Evolutionary conservation across 441 rosid species (phyloP).

Genomic region (Adansonia madagascariensis): DNA sequence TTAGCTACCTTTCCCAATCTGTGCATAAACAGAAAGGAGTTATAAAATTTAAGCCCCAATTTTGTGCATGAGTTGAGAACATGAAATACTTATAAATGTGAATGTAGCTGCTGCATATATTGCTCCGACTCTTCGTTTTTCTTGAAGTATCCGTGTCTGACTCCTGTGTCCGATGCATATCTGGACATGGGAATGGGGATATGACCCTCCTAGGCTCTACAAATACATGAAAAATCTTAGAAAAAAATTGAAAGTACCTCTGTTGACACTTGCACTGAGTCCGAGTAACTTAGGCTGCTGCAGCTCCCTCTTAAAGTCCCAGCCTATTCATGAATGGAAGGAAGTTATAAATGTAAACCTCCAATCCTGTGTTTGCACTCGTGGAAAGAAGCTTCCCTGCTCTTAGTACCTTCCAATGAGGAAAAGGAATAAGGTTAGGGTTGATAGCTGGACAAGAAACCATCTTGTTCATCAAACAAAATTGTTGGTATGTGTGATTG

Average conservation of each 20-base stretch:
- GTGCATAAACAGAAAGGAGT: neutral
- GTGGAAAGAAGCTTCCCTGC: constrained; percentile 6
- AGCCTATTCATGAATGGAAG: neutral
- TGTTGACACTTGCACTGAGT: too few relatives aligned
- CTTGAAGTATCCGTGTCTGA: too few relatives aligned
- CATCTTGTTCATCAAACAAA: neutral
- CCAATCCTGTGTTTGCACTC: neutral
- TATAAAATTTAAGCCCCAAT: neutral
- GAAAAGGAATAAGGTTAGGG: neutral
- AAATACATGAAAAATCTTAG: too few relatives aligned
- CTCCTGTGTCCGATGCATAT: too few relatives aligned
- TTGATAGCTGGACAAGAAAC: neutral
- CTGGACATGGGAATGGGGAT: too few relatives aligned
- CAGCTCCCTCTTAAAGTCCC: neutral
- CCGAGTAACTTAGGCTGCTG: neutral
- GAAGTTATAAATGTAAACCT: constrained; percentile 14
- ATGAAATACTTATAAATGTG: neutral
- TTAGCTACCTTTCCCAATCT: neutral
- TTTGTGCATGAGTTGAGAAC: constrained; percentile 9
- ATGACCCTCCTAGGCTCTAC: too few relatives aligned
- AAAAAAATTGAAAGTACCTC: too few relatives aligned
- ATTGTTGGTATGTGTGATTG: neutral
- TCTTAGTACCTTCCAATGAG: neutral
- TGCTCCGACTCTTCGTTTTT: too few relatives aligned
- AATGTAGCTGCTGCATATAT: neutral